Evolutionary conservation across 164 flowering plant species (phyloP).

Genomic region (Umbilicus rupestris): DNA sequence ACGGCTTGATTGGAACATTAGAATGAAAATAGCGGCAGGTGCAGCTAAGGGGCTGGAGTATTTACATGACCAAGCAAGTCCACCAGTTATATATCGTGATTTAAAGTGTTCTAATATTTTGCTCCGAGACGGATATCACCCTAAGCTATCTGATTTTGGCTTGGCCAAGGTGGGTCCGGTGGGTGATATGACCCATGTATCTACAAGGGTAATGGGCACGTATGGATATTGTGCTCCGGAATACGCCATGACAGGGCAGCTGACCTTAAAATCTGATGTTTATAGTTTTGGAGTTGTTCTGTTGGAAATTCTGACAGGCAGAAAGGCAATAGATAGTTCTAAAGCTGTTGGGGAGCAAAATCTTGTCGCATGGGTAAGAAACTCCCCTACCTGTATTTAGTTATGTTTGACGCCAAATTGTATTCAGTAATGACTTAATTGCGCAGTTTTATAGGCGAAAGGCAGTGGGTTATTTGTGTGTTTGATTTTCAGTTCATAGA

Average conservation of each 20-base stretch:
- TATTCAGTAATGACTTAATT: background rate
- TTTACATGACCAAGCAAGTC: conserved; percentile 30
- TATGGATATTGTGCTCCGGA: conserved; percentile 42
- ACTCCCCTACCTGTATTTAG: background rate
- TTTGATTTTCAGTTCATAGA: background rate
- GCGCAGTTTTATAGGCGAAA: background rate
- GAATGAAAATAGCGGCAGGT: conserved; percentile 38
- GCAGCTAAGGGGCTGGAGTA: conserved; percentile 34
- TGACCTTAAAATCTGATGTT: conserved; percentile 35
- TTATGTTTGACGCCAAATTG: background rate
- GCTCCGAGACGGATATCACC: conserved; percentile 24
- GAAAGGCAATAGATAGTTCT: conserved; percentile 30
- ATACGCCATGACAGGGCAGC: conserved; percentile 36
- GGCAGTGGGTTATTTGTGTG: background rate
- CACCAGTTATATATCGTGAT: conserved; percentile 34
- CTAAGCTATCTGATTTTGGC: conserved; percentile 36
- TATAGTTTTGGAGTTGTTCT: conserved; percentile 39
- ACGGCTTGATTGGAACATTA: conserved; percentile 29
- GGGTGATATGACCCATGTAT: conserved; percentile 37
- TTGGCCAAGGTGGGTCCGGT: conserved; percentile 35
- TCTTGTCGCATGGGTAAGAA: conserved; percentile 35
- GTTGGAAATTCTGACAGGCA: conserved; percentile 29
- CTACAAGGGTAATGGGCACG: conserved; percentile 38
- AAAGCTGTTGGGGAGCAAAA: conserved; percentile 28
- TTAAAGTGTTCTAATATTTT: conserved; percentile 34